Evolutionary conservation across 345 rosid species (phyloP).

Genomic region (Reutealis trisperma): DNA sequence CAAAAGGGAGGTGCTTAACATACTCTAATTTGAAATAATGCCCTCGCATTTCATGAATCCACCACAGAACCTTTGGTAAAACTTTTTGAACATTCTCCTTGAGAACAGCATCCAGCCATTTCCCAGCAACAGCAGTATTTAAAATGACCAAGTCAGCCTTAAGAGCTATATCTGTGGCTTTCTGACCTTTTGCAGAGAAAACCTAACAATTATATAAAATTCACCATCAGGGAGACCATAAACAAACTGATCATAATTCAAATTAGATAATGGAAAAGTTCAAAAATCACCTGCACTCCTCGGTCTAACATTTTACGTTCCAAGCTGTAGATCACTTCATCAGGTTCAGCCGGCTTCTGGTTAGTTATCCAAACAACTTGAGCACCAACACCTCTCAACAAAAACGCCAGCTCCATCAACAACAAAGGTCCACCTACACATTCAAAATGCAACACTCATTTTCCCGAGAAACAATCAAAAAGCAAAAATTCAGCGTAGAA

Average conservation of each 20-base stretch:
- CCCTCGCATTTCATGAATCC: constrained; percentile 99
- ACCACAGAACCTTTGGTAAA: constrained; percentile 88
- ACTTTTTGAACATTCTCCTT: constrained; percentile 64
- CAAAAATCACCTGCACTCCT: constrained; percentile 65
- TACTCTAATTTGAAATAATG: constrained; percentile 83
- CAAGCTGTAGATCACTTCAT: constrained; percentile 63
- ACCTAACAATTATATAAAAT: constrained; percentile 41
- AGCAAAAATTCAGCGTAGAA: not conserved
- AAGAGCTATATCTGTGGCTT: constrained; percentile 64
- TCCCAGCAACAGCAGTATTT: constrained; percentile 95
- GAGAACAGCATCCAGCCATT: constrained; percentile 83
- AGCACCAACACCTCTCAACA: constrained; percentile 68
- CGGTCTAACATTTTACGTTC: constrained; percentile 85
- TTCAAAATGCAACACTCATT: constrained; percentile 7
- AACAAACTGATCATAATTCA: not conserved
- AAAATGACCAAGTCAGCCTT: constrained; percentile 79
- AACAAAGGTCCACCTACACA: constrained; percentile 75
- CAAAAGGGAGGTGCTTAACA: constrained; percentile 88
- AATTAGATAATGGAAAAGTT: not conserved
- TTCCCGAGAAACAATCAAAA: not conserved
- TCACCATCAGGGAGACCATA: constrained; percentile 8
- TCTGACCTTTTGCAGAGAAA: constrained; percentile 60
- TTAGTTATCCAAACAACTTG: constrained; percentile 82
- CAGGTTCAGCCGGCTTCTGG: constrained; percentile 64
- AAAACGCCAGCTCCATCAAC: constrained; percentile 87